Evolutionary conservation across 805 yeast genomes (phyloP), one percentile per base, ranked within the genome.

Genomic region (Saccharomycopsis fermentans): DNA sequence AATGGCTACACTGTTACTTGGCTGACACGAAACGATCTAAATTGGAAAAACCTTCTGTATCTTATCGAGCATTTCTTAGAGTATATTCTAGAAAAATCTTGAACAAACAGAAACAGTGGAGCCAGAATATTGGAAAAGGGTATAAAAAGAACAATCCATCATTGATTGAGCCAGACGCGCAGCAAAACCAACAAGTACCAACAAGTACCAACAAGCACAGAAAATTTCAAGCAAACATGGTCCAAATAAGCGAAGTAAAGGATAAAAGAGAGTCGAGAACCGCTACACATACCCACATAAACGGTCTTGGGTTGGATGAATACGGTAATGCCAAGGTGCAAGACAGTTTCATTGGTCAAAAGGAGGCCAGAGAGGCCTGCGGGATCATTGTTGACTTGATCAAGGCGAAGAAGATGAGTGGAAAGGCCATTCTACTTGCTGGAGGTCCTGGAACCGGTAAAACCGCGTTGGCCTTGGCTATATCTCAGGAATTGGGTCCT

Each of bases 391-490:
- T 92, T 43, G 97, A 94, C 72, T 77, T 94, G 73, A 90, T 94
- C 74, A 91, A 90, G 73, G 84, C 88, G 35, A 90, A 89, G 67
- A 89, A 85, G 71, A 87, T 94, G 85, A 86, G 96, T 55, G 99
- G 99, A 32, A 87, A 92, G 68, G 98, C 97, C n/a, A 83, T 94
- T 55, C 73, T 94, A 61, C 78, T 94, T 57, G 98, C 99, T 0
- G 99, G 99, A 56, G 96, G 96, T 5, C 98, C 99, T 9, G 97
- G 98, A 0, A 92, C 98, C 5, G 99, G 99, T 69, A 94, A 94
- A 71, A 94, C 99, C 2, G 99, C 99, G 0, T 79, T 94, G 67
- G 98, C 98, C 0, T 78, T 94, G 66, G 99, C 97, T 1, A 84
- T 94, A 58, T 89, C 97, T 3, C 98, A 94, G 70, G 97, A 90